A percentile compares a stretch with the other conserved stretches of the same genome.
Conservation (phyloP, 768 basidiomycete genomes). For the Naganishia kalamii region DNA sequence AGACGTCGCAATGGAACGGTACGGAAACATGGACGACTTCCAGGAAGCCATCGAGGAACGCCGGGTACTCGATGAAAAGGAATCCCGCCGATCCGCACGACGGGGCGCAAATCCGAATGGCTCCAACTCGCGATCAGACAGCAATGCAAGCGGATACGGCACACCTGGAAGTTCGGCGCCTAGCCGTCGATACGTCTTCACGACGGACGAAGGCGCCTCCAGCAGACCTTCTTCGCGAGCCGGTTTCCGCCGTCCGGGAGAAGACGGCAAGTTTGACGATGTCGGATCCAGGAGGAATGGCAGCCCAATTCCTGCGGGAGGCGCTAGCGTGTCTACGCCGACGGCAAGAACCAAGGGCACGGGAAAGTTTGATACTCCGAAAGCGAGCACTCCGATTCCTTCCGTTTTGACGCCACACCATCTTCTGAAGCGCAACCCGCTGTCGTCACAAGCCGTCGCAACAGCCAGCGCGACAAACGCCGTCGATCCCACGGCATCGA, state of each 20-base stretch:
- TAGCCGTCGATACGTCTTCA: conserved; percentile 46
- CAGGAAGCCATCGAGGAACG: conserved; percentile 84
- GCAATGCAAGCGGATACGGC: conserved; percentile 29
- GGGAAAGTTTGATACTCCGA: conserved; percentile 25
- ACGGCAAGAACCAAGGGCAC: conserved; percentile 3
- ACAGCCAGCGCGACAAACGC: background rate
- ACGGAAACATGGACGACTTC: conserved; percentile 76
- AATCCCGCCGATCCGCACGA: conserved; percentile 53
- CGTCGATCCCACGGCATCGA: conserved; percentile 29
- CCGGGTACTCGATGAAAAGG: conserved; percentile 74
- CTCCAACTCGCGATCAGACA: conserved; percentile 48
- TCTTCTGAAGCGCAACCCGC: conserved; percentile 34
- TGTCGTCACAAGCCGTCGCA: conserved; percentile 10
- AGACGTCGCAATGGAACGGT: conserved; percentile 77
- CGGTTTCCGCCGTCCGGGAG: conserved; percentile 78
- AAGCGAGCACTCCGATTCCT: conserved; percentile 68
- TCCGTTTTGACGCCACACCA: conserved; percentile 74
- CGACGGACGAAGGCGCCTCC: conserved; percentile 45
- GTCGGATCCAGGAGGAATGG: conserved; percentile 31
- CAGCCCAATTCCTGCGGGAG: conserved; percentile 21
- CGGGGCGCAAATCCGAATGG: conserved; percentile 36
- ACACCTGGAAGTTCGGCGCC: conserved; percentile 29
- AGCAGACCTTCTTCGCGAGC: conserved; percentile 69
- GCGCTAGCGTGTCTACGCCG: conserved; percentile 17
- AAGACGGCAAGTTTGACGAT: conserved; percentile 31